Conservation (phyloP, 2,329 filamentous ascomycete genomes). For the Cytospora piceae region DNA sequence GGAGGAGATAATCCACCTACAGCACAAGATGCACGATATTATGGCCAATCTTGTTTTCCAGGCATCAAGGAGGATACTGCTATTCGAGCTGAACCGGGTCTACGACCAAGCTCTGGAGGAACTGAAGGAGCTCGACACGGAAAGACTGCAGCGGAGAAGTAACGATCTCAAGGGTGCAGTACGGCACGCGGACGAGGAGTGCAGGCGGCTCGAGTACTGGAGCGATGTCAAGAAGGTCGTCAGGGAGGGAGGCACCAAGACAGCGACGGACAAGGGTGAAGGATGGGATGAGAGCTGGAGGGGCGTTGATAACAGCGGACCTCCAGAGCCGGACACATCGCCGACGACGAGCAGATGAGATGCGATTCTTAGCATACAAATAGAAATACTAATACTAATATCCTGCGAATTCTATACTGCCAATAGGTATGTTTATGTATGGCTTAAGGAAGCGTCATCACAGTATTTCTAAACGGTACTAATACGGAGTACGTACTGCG, state of each 20-base stretch:
- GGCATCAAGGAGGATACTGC: constrained; percentile 76
- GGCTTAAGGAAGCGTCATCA: background rate
- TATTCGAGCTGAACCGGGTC: constrained; percentile 69
- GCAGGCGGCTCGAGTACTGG: constrained; percentile 84
- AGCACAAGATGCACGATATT: constrained; percentile 78
- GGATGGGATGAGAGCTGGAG: constrained; percentile 53
- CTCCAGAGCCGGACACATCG: constrained; percentile 41
- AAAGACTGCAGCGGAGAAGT: constrained; percentile 49
- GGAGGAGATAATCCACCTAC: constrained; percentile 75
- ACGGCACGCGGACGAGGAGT: constrained; percentile 77
- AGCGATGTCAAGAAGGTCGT: constrained; percentile 78
- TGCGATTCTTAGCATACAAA: background rate
- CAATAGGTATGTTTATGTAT: too few relatives aligned
- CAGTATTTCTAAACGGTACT: background rate
- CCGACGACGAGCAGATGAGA: constrained; percentile 30
- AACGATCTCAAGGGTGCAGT: constrained; percentile 75
- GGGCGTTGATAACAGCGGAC: constrained; percentile 59
- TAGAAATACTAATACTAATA: constrained; percentile 5
- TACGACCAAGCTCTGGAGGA: constrained; percentile 59
- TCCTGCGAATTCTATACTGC: background rate
- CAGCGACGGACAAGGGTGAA: constrained; percentile 47
- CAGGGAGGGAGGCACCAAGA: constrained; percentile 51
- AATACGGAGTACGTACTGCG: background rate
- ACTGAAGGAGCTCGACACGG: constrained; percentile 47
- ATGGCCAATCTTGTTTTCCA: constrained; percentile 91